Evolutionary conservation across 75 land plant genomes (phyloP).

Genomic region (Pinus albicaulis): DNA sequence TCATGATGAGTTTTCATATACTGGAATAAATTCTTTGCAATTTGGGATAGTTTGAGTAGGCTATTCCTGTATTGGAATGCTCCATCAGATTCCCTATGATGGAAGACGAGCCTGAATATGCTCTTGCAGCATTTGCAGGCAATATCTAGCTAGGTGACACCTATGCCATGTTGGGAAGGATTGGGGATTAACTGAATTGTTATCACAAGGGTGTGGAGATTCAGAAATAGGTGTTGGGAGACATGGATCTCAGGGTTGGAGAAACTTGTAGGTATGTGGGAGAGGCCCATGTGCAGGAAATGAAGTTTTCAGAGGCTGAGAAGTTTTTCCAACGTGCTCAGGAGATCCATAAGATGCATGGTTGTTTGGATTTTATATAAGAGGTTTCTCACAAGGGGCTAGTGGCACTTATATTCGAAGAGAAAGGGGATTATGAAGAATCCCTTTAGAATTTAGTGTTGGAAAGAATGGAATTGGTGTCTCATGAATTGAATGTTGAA

Average conservation of each 20-base stretch:
- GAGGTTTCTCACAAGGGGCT: constrained; percentile 83
- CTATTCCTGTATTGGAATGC: constrained; percentile 69
- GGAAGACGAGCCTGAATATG: constrained; percentile 55
- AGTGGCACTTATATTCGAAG: constrained; percentile 77
- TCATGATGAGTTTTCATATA: constrained; percentile 82
- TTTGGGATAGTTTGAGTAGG: constrained; percentile 70
- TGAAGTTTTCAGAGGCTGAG: constrained; percentile 84
- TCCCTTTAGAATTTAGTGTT: constrained; percentile 83
- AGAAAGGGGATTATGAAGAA: constrained; percentile 64
- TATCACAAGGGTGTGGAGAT: constrained; percentile 62
- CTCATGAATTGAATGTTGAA: constrained; percentile 61
- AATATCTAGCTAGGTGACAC: constrained; percentile 93
- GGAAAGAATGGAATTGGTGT: constrained; percentile 69
- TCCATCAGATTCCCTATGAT: constrained; percentile 44
- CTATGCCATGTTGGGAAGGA: constrained; percentile 57
- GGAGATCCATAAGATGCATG: constrained; percentile 54
- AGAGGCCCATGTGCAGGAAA: constrained; percentile 83
- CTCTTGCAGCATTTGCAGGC: constrained; percentile 75
- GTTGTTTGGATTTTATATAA: constrained; percentile 68
- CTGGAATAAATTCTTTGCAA: constrained; percentile 68
- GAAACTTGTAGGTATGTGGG: constrained; percentile 87
- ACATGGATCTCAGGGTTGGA: constrained; percentile 69
- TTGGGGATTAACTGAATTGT: constrained; percentile 46
- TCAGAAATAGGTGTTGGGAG: constrained; percentile 68
- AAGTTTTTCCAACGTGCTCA: constrained; percentile 60